Percentiles rank a stretch among this genome's conserved stretches.
phyloP scores from a whole-genome alignment of 2,329 filamentous ascomycete genomes.

The Fusarium foetens region DNA sequence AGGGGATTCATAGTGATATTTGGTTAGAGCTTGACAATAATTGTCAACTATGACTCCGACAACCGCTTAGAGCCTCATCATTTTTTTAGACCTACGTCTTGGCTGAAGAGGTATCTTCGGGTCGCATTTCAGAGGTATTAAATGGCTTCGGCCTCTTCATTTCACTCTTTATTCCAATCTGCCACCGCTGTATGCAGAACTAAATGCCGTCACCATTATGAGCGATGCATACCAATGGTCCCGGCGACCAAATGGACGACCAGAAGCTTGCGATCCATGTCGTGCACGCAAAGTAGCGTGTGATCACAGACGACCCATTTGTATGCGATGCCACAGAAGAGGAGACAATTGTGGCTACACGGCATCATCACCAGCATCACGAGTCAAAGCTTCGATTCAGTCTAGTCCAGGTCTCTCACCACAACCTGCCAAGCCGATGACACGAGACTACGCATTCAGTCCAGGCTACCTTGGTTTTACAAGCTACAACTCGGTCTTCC shows the following conservation, averaged over 20 bases:
- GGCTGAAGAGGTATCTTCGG: not conserved
- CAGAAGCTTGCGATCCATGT: slow-evolving; percentile 29
- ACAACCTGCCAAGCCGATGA: slow-evolving; percentile 9
- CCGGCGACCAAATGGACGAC: slow-evolving; percentile 25
- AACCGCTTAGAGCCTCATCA: not conserved
- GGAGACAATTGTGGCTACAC: slow-evolving; percentile 53
- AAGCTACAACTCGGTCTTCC: slow-evolving; percentile 54
- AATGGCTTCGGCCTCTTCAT: not conserved
- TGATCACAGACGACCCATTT: slow-evolving; percentile 20
- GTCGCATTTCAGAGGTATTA: not conserved
- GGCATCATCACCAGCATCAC: not conserved
- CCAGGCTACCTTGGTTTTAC: slow-evolving; percentile 58
- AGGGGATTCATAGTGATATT: not conserved
- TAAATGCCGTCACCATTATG: not conserved
- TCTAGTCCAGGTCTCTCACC: not conserved
- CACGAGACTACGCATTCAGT: slow-evolving; percentile 29
- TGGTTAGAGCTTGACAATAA: not conserved
- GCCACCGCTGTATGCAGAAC: not conserved
- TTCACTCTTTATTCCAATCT: not conserved
- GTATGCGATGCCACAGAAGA: slow-evolving; percentile 45
- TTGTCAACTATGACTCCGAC: not conserved
- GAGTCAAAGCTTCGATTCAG: slow-evolving; percentile 14
- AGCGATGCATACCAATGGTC: not conserved
- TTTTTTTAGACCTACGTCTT: not conserved
- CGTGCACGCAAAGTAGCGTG: slow-evolving; percentile 32